phyloP scores from a whole-genome alignment of 768 basidiomycete genomes.

The Exidia glandulosa region DNA sequence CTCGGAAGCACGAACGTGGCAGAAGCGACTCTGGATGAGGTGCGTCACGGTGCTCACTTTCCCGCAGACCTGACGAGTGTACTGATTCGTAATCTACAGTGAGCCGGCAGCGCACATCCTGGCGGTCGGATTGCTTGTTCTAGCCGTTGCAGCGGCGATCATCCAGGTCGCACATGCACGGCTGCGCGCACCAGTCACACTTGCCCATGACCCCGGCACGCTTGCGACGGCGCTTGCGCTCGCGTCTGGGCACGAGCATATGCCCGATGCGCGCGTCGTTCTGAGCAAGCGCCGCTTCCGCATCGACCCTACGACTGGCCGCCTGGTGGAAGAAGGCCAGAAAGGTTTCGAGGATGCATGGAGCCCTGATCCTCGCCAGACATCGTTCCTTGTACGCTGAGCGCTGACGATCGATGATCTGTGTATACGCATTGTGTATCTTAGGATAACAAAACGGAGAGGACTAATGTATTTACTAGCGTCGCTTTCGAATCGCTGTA shows the following conservation, averaged over 20 bases:
- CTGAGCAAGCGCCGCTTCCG: background rate
- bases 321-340: background rate
- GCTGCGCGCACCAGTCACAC: conserved; percentile 32
- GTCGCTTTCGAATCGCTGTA: no score
- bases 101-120: conserved; percentile 34
- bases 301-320: background rate
- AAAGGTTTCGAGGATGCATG: background rate
- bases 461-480: no score
- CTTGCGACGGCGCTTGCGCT: conserved; percentile 47
- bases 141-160: conserved; percentile 32
- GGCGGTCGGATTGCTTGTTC: conserved; percentile 29
- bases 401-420: no score
- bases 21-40: conserved; percentile 40
- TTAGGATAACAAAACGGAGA: no score
- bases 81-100: no score
- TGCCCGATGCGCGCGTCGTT: background rate
- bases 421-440: no score
- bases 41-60: no score
- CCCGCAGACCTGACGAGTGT: no score
- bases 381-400: background rate
- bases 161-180: conserved; percentile 37
- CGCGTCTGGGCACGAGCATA: conserved; percentile 13
- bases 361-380: background rate
- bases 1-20: conserved; percentile 32
- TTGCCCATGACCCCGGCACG: conserved; percentile 41